Evolutionary conservation across 1,139 yeast genomes (phyloP).

Genomic region (Candida tropicalis): DNA sequence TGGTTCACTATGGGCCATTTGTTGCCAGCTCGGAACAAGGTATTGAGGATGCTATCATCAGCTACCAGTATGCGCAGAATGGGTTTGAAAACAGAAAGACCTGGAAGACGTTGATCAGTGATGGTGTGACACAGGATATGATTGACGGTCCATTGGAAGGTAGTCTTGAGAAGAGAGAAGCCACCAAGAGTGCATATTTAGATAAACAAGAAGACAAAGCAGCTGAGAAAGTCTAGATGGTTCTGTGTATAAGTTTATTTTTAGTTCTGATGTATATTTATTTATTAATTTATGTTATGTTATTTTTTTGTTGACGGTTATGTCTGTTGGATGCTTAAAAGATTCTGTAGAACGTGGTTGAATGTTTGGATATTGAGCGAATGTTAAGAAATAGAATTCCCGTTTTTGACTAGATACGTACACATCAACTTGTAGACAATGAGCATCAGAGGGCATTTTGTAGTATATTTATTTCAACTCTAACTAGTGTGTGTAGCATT

Average conservation of each 20-base stretch:
- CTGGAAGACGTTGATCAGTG: slow-evolving; percentile 70
- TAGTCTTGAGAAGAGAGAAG: slow-evolving; percentile 34
- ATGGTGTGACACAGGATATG: slow-evolving; percentile 58
- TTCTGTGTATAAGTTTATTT: not conserved
- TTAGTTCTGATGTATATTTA: not conserved
- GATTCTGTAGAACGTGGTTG: too few species aligned
- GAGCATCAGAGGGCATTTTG: too few species aligned
- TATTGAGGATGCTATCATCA: slow-evolving; percentile 68
- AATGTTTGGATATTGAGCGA: too few species aligned
- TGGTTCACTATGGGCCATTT: slow-evolving; percentile 90
- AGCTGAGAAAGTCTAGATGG: not conserved
- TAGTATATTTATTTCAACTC: too few species aligned
- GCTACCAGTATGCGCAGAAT: slow-evolving; percentile 66
- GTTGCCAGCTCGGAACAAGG: slow-evolving; percentile 70
- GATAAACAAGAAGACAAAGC: slow-evolving; percentile 7
- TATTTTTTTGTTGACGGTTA: not conserved
- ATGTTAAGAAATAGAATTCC: too few species aligned
- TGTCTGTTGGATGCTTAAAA: too few species aligned
- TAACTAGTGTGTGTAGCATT: too few species aligned
- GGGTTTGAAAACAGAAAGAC: slow-evolving; percentile 73
- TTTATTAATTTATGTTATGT: not conserved
- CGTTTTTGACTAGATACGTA: too few species aligned
- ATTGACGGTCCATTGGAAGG: slow-evolving; percentile 43
- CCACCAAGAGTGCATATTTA: slow-evolving; percentile 30
- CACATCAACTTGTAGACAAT: too few species aligned